Evolutionary conservation across 1,284 basidiomycete genomes (phyloP).

Genomic region (Omphalotus olearius): DNA sequence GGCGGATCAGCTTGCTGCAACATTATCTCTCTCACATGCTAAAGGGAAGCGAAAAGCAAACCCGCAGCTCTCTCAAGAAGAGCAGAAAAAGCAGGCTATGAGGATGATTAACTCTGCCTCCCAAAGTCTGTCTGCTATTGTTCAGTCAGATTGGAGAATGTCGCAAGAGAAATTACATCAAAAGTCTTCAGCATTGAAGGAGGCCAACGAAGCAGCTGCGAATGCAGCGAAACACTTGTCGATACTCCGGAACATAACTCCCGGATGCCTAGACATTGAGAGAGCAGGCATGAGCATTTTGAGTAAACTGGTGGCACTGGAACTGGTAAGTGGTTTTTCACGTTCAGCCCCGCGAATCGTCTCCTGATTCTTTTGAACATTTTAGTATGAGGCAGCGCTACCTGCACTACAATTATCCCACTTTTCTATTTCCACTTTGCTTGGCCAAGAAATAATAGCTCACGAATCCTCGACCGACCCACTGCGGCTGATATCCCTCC

Average conservation of each 20-base stretch:
- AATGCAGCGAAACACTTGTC: constrained; percentile 38
- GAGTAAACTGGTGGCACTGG: constrained; percentile 59
- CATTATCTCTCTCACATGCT: constrained; percentile 26
- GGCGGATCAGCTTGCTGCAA: constrained; percentile 27
- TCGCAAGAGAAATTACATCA: constrained; percentile 23
- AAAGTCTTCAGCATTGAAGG: constrained; percentile 24
- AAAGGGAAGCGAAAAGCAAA: constrained; percentile 29
- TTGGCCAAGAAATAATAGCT: not conserved
- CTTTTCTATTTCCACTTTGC: constrained; percentile 33
- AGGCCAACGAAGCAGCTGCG: constrained; percentile 27
- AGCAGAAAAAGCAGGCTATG: constrained; percentile 42
- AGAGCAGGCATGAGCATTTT: constrained; percentile 61
- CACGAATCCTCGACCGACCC: constrained; percentile 11
- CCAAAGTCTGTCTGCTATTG: constrained; percentile 45
- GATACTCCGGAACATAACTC: constrained; percentile 39
- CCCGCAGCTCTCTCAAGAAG: constrained; percentile 18
- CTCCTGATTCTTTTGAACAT: constrained; percentile 4
- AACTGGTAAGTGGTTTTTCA: constrained; percentile 48
- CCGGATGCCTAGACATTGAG: constrained; percentile 61
- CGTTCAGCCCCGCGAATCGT: not conserved
- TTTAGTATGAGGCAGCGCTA: constrained; percentile 48
- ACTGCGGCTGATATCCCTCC: constrained; percentile 42
- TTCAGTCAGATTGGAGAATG: constrained; percentile 58
- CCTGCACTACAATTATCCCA: constrained; percentile 43
- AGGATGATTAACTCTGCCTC: constrained; percentile 56